Percentiles rank a stretch among this genome's conserved stretches.
Evolutionary conservation across 164 flowering plant genomes (phyloP).

Genomic region (Platanus orientalis): DNA sequence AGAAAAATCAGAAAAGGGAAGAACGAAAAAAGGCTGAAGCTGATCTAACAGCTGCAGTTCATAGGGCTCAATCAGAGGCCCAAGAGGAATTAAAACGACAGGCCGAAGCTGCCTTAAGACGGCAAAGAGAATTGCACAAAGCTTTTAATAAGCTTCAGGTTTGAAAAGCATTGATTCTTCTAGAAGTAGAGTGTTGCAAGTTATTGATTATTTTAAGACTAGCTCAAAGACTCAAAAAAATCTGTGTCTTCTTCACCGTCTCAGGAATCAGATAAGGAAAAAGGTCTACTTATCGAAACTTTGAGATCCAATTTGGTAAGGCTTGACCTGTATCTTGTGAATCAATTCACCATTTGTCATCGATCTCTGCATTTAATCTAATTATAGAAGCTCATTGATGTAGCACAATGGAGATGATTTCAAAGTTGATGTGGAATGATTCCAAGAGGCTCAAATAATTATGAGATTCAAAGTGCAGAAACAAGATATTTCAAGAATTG

Average conservation of each 20-base stretch:
- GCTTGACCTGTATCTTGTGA: slow-evolving; percentile 1
- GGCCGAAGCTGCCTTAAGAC: slow-evolving; percentile 54
- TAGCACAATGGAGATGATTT: no score
- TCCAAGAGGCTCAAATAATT: no score
- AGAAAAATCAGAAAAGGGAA: slow-evolving; percentile 71
- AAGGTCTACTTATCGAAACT: slow-evolving; percentile 60
- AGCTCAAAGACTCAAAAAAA: neutral
- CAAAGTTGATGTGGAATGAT: no score
- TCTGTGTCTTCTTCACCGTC: slow-evolving; percentile 6
- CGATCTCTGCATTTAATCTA: slow-evolving; percentile 2
- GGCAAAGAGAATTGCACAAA: slow-evolving; percentile 79
- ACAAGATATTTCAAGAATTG: no score
- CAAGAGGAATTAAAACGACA: slow-evolving; percentile 68
- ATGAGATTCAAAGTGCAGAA: no score
- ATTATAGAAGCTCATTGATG: neutral
- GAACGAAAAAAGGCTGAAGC: slow-evolving; percentile 80
- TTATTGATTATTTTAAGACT: neutral
- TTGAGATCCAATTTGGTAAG: slow-evolving; percentile 81
- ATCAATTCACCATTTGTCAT: neutral
- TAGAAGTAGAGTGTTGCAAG: neutral
- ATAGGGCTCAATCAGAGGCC: slow-evolving; percentile 70
- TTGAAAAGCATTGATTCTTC: slow-evolving; percentile 7
- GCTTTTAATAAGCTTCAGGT: slow-evolving; percentile 90
- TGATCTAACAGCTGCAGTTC: slow-evolving; percentile 65
- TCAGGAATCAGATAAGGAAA: slow-evolving; percentile 85